These are phyloP conservation scores for Didymella segeticola DNA, from an alignment of 2,329 filamentous ascomycete genomes.

Conservation along the genomic window DNA sequence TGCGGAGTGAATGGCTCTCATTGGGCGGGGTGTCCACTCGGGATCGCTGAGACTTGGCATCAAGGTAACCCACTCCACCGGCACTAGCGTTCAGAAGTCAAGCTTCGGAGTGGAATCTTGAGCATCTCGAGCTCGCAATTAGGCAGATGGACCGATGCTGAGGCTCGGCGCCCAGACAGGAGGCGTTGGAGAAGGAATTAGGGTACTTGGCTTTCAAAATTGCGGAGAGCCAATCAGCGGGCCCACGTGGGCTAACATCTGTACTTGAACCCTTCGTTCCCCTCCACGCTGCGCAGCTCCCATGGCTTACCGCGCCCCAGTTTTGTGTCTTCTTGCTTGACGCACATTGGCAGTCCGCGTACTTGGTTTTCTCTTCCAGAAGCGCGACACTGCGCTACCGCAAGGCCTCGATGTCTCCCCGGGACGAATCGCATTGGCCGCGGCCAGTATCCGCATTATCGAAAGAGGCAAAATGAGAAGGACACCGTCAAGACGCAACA, in stretches of 20 bases:
- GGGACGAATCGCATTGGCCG: constrained; percentile 2
- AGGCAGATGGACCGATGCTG: constrained; percentile 14
- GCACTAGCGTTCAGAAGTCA: constrained; percentile 15
- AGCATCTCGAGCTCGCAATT: constrained; percentile 9
- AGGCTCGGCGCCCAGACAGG: constrained; percentile 13
- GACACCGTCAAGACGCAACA: neutral
- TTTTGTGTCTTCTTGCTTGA: constrained; percentile 11
- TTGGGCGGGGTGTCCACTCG: constrained; percentile 20
- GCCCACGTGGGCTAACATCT: constrained; percentile 11
- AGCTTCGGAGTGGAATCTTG: constrained; percentile 22
- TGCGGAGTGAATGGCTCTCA: constrained; percentile 13
- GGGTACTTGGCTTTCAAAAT: constrained; percentile 6
- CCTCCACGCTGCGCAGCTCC: neutral
- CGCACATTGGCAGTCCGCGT: constrained; percentile 13
- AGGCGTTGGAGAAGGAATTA: constrained; percentile 14
- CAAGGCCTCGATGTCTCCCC: constrained; percentile 5
- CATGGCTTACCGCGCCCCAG: constrained; percentile 9
- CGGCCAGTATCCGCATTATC: constrained; percentile 1
- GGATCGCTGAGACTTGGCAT: constrained; percentile 16
- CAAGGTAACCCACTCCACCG: constrained; percentile 5
- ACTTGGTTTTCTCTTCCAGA: constrained; percentile 9
- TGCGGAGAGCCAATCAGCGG: constrained; percentile 16
- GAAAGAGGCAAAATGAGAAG: constrained; percentile 10
- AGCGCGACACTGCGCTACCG: constrained; percentile 3
- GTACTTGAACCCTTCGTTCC: constrained; percentile 7